Evolutionary conservation across 805 yeast genomes (phyloP), one percentile per base, ranked within the genome.

Genomic region (Ogataea salicorniae): DNA sequence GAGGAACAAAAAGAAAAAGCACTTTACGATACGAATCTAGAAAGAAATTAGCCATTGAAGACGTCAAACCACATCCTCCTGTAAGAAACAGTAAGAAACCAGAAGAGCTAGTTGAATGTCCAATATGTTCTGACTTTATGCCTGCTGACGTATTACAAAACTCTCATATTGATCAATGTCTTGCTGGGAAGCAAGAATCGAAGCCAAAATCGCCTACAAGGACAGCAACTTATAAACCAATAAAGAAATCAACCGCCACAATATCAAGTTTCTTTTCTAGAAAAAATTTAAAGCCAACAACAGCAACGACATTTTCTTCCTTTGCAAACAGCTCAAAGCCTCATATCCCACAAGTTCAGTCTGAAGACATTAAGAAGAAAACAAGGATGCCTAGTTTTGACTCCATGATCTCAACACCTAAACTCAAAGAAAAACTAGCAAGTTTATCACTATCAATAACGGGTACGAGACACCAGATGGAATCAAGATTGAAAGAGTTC

Each of bases 401-500:
- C 60, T 83, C 80, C 52, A 69, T 76, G 13, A 66, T 86, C 49
- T 68, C 81, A 4, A 77, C 80, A 1, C 63, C 80, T 2, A 81
- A 81, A 55, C 67, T 90, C 13, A 81, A 81, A 54, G 80, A 78
- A 41, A 81, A 81, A 59, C 67, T 91, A 15, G 44, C 71, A 1
- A 71, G 75, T 7, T 61, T 79, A 20, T 78, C 79, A 14, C 63
- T 91, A 6, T 77, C 90, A 0, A 71, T 80, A 0, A 63, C 61
- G 9, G 98, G 97, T 0, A 65, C 83, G 1, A 71, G 87, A 50
- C 67, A 66, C 15, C 83, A 79, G 52, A 58, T 90, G 55, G 91
- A 87, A 50, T 66, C 76, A 17, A 67, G 98, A 37, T 86, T 86
- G 60, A 83, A 80, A 51, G 92, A 90, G 54, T 91, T 81, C 69